These are phyloP conservation scores for Vicia villosa DNA, from an alignment of 306 rosid genomes.

Conservation along the genomic window DNA sequence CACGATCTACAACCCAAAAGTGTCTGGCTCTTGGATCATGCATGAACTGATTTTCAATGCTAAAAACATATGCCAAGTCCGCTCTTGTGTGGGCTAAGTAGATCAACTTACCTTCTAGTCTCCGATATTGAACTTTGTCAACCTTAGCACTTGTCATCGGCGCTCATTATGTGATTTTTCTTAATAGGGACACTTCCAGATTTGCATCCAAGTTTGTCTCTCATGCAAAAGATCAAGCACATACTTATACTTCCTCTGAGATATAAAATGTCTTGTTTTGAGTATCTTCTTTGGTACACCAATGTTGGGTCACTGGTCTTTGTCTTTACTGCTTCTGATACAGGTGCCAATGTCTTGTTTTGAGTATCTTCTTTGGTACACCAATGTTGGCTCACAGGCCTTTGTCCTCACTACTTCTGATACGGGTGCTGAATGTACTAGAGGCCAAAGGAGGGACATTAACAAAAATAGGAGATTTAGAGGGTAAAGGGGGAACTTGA, in stretches of 20 bases:
- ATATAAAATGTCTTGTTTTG: background rate
- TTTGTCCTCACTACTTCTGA: conserved; percentile 1
- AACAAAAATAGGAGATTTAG: background rate
- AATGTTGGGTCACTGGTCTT: background rate
- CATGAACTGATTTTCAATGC: background rate
- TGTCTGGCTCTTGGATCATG: background rate
- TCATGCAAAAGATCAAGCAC: background rate
- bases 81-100: background rate
- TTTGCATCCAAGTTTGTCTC: background rate
- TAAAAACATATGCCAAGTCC: background rate
- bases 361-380: background rate
- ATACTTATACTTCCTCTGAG: background rate
- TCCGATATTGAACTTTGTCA: background rate
- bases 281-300: background rate
- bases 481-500: background rate
- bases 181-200: background rate
- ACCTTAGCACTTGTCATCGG: background rate
- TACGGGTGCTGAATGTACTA: background rate
- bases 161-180: background rate
- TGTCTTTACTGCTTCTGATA: background rate
- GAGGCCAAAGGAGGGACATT: background rate
- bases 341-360: too few relatives aligned
- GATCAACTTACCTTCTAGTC: conserved; percentile 1
- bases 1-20: background rate
- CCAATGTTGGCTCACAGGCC: background rate